Percentiles rank a stretch among this genome's conserved stretches.
Conservation (phyloP, 2,329 filamentous ascomycete genomes). For the Dactylellina cionopaga region DNA sequence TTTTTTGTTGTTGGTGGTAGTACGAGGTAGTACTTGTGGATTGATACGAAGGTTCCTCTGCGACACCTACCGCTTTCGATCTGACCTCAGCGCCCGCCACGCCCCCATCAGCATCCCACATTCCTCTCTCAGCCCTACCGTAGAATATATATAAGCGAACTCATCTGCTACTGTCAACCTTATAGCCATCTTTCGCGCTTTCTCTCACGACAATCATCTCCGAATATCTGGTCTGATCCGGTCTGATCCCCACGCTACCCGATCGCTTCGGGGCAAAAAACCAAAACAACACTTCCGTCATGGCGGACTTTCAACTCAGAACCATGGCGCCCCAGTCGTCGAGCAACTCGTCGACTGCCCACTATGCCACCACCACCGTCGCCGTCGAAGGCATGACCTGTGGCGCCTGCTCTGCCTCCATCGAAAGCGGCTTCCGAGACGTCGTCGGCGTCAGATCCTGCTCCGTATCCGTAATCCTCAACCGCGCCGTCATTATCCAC, state of each 20-base stretch:
- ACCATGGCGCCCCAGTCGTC: conserved; percentile 47
- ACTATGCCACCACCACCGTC: conserved; percentile 77
- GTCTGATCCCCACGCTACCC: background rate
- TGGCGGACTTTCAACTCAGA: conserved; percentile 44
- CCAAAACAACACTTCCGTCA: conserved; percentile 16
- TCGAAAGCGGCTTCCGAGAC: conserved; percentile 82
- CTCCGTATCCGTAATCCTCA: conserved; percentile 92
- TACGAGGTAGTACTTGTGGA: too few species aligned
- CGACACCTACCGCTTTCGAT: conserved; percentile 41
- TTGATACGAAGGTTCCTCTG: background rate
- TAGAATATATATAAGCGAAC: too few species aligned
- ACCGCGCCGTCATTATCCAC: conserved; percentile 88
- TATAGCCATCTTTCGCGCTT: too few species aligned
- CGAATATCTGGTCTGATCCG: background rate
- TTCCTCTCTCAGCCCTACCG: conserved; percentile 13
- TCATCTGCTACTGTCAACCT: too few species aligned
- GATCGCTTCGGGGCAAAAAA: conserved; percentile 23
- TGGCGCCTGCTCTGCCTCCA: conserved; percentile 85
- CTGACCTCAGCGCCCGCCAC: conserved; percentile 3
- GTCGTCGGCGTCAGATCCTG: conserved; percentile 84
- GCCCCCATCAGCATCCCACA: conserved; percentile 6
- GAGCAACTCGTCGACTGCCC: background rate
- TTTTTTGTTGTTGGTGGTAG: too few species aligned
- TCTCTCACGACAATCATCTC: background rate
- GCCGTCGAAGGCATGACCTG: conserved; percentile 96